Evolutionary conservation across 768 basidiomycete species (phyloP).

Genomic region (Psilocybe sp.): DNA sequence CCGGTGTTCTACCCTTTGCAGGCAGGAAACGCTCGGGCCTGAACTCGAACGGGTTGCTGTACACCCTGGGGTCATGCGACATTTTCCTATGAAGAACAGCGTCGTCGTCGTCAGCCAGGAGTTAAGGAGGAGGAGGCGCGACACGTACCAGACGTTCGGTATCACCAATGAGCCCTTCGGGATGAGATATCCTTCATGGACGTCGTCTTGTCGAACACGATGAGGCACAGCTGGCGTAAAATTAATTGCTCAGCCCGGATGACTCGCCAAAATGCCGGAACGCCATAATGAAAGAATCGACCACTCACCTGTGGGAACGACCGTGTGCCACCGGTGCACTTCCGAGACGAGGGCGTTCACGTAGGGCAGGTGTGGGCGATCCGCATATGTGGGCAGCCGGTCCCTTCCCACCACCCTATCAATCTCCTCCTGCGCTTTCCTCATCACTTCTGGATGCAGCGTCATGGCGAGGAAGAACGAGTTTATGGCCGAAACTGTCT

Average conservation of each 20-base stretch:
- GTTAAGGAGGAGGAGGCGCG: neutral
- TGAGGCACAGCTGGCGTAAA: constrained; percentile 45
- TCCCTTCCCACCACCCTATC: constrained; percentile 57
- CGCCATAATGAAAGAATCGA: constrained; percentile 1
- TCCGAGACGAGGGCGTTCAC: constrained; percentile 60
- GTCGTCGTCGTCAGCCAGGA: neutral
- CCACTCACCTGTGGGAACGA: constrained; percentile 37
- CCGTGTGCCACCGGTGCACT: constrained; percentile 49
- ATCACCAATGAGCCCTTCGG: constrained; percentile 56
- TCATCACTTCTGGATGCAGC: constrained; percentile 51
- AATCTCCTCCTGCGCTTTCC: constrained; percentile 62
- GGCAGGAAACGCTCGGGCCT: constrained; percentile 60
- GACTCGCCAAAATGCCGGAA: no score
- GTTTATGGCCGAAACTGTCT: constrained; percentile 64
- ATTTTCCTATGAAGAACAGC: constrained; percentile 35
- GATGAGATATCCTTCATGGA: constrained; percentile 60
- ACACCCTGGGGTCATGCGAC: constrained; percentile 51
- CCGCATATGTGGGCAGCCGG: constrained; percentile 57
- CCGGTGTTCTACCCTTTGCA: constrained; percentile 36
- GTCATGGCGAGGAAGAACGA: constrained; percentile 63
- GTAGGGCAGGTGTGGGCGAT: constrained; percentile 58
- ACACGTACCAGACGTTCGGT: constrained; percentile 45
- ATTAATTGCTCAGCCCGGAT: constrained; percentile 6
- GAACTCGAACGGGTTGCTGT: constrained; percentile 53
- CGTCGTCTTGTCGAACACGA: constrained; percentile 54